These are phyloP conservation scores for Cutaneotrichosporon cavernicola DNA, from an alignment of 1,284 basidiomycete species.

Conservation along the genomic window DNA sequence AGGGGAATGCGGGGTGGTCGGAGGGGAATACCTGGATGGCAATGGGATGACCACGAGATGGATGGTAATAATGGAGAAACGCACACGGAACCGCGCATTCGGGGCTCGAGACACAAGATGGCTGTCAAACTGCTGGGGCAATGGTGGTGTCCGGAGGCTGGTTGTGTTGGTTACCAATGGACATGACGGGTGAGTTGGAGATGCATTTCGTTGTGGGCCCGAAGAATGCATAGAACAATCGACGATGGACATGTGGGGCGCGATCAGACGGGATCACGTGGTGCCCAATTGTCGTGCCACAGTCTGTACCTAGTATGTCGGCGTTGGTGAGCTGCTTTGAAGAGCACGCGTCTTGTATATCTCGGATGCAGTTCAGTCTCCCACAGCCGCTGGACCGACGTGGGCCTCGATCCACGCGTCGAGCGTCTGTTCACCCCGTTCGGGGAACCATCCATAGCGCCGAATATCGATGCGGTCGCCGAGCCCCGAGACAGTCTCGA, in stretches of 20 bases:
- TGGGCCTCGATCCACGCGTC: slow-evolving; percentile 21
- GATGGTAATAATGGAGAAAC: too few species aligned
- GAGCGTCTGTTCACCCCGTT: slow-evolving; percentile 25
- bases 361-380: neutral
- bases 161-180: neutral
- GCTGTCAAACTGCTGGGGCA: too few species aligned
- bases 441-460: slow-evolving; percentile 65
- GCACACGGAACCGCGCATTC: too few species aligned
- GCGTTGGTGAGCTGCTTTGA: neutral
- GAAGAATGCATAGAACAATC: neutral
- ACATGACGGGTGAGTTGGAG: neutral
- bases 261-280: neutral
- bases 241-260: neutral
- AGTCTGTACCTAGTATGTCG: neutral
- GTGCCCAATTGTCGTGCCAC: neutral
- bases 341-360: neutral
- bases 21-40: too few species aligned
- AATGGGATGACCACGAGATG: too few species aligned
- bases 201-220: neutral
- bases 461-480: slow-evolving; percentile 59
- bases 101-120: too few species aligned
- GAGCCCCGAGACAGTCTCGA: slow-evolving; percentile 51
- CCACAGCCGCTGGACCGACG: slow-evolving; percentile 2
- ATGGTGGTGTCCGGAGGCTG: too few species aligned
- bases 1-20: too few species aligned